Evolutionary conservation across 176 grass and related monocot species (phyloP).

Genomic region (Olyra latifolia): DNA sequence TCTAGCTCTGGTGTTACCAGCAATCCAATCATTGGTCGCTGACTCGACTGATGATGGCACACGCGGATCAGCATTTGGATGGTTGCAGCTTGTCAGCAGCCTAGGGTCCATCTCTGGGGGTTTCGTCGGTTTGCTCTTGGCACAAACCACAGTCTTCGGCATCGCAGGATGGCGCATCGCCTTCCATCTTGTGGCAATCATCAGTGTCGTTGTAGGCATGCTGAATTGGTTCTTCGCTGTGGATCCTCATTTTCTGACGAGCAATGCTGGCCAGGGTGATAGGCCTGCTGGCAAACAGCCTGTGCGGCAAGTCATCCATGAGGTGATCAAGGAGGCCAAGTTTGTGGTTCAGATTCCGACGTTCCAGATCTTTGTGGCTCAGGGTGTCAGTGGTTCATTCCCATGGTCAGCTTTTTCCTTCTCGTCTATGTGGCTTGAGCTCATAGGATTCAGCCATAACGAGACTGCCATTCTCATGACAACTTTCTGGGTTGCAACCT

Average conservation of each 20-base stretch:
- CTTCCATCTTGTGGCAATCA: constrained; percentile 63
- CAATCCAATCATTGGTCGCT: constrained; percentile 65
- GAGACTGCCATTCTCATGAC: constrained; percentile 39
- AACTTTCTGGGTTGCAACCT: constrained; percentile 31
- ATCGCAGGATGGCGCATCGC: constrained; percentile 74
- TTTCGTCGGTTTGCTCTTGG: constrained; percentile 55
- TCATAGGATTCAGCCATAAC: constrained; percentile 66
- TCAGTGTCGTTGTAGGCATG: constrained; percentile 56
- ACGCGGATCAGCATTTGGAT: constrained; percentile 69
- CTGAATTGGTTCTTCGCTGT: constrained; percentile 54
- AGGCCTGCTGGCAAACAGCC: background rate
- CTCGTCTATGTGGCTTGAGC: constrained; percentile 73
- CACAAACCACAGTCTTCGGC: constrained; percentile 61
- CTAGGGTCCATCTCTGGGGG: constrained; percentile 68
- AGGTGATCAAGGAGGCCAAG: constrained; percentile 51
- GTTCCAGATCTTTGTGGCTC: constrained; percentile 64
- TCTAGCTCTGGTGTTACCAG: constrained; percentile 64
- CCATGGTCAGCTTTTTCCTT: constrained; percentile 61
- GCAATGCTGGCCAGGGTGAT: background rate
- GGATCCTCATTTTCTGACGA: constrained; percentile 42
- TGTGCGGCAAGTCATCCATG: constrained; percentile 38
- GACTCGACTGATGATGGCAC: constrained; percentile 68
- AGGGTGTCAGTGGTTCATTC: constrained; percentile 69
- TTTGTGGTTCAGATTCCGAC: constrained; percentile 51
- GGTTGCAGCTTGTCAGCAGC: constrained; percentile 62